Evolutionary conservation across 1,139 yeast genomes (phyloP).

Genomic region (Diutina sp.): DNA sequence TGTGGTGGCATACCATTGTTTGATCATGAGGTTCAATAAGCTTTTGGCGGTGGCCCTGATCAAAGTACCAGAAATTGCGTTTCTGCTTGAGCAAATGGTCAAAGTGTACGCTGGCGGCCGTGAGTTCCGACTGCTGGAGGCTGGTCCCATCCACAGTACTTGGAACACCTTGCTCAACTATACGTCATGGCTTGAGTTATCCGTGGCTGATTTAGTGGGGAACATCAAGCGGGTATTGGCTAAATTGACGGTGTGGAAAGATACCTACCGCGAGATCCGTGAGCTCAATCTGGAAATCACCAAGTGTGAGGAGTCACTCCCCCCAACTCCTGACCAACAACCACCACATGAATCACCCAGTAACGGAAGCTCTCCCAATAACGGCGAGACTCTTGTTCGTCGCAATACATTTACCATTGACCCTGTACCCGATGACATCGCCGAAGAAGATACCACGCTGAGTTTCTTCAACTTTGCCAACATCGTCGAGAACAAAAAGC

Average conservation of each 20-base stretch:
- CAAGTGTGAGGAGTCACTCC: conserved; percentile 11
- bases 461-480: conserved; percentile 20
- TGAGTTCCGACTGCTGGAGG: conserved; percentile 7
- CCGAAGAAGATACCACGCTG: background rate
- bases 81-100: conserved; percentile 7
- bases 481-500: conserved; percentile 19
- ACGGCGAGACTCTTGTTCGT: background rate
- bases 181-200: conserved; percentile 18
- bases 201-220: conserved; percentile 22
- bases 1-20: conserved; percentile 18
- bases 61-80: conserved; percentile 30
- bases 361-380: background rate
- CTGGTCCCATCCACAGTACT: conserved; percentile 6
- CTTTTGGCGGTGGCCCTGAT: conserved; percentile 27
- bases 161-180: conserved; percentile 8
- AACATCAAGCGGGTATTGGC: conserved; percentile 26
- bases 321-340: background rate
- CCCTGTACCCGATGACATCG: background rate
- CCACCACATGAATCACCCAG: background rate
- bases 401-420: background rate
- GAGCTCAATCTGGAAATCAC: conserved; percentile 19
- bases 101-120: background rate
- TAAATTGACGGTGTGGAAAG: conserved; percentile 41
- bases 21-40: conserved; percentile 28
- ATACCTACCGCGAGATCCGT: conserved; percentile 17